phyloP scores from a whole-genome alignment of 2,329 filamentous ascomycete species.

The Lecanicillium sp. region DNA sequence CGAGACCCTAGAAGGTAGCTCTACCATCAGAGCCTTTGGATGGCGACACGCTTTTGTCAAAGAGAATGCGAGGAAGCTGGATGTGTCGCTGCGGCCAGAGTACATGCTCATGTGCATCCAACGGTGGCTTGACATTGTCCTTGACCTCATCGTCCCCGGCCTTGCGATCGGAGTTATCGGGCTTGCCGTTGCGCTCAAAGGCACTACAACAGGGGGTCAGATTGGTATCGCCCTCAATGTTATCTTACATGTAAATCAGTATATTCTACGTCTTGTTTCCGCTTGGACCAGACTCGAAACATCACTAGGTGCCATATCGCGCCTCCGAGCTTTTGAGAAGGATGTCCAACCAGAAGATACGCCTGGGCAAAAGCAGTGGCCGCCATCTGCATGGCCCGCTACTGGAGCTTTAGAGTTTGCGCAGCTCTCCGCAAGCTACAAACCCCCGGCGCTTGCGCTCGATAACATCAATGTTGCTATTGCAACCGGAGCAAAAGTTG shows the following conservation, averaged over 20 bases:
- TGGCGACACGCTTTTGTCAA: conserved; percentile 2
- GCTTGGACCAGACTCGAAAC: conserved; percentile 19
- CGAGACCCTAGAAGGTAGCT: conserved; percentile 5
- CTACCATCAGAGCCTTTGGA: conserved; percentile 6
- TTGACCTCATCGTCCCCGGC: conserved; percentile 31
- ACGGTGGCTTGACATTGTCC: conserved; percentile 34
- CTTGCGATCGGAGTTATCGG: background rate
- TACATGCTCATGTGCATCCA: conserved; percentile 35
- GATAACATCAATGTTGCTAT: conserved; percentile 36
- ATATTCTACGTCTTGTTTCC: conserved; percentile 15
- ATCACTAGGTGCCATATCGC: conserved; percentile 15
- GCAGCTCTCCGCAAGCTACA: conserved; percentile 12
- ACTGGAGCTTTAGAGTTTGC: conserved; percentile 12
- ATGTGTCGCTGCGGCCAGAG: conserved; percentile 1
- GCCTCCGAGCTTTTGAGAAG: conserved; percentile 14
- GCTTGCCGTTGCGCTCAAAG: conserved; percentile 1
- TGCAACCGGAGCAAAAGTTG: conserved; percentile 34
- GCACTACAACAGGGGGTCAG: background rate
- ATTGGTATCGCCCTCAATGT: background rate
- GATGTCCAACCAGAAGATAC: conserved; percentile 13
- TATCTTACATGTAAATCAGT: conserved; percentile 12
- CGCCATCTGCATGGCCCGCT: conserved; percentile 14
- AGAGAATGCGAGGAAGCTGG: background rate
- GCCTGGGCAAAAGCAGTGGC: background rate
- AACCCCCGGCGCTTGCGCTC: conserved; percentile 22